These are phyloP conservation scores for Oryza glaberrima DNA, from an alignment of 176 grass and related monocot genomes.

Conservation along the genomic window DNA sequence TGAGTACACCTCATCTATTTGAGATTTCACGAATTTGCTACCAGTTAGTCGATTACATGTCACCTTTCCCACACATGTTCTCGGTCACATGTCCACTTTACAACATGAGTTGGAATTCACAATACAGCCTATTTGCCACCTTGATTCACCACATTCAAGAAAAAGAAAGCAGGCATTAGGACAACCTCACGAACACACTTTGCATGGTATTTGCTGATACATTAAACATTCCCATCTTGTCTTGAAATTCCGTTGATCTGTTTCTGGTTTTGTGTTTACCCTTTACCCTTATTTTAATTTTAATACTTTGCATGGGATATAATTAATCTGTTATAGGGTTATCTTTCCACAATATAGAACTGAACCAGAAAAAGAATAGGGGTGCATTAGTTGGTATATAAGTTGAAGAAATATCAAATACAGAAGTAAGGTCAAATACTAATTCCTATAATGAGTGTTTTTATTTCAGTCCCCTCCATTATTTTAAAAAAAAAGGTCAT, in stretches of 20 bases:
- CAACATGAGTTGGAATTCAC: conserved; percentile 3
- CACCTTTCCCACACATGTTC: too few relatives aligned
- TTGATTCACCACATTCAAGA: neutral
- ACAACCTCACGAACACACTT: neutral
- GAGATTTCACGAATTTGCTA: too few relatives aligned
- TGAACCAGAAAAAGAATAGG: neutral
- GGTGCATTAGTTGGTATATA: neutral
- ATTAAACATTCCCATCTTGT: neutral
- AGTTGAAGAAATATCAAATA: neutral
- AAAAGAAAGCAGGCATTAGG: neutral
- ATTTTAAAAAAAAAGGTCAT: neutral
- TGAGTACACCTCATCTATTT: too few relatives aligned
- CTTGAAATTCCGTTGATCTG: conserved; percentile 19
- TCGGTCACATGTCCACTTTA: neutral
- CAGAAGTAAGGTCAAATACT: neutral
- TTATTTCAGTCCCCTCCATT: neutral
- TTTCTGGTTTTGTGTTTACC: neutral
- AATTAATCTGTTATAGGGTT: neutral
- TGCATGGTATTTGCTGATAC: conserved; percentile 5
- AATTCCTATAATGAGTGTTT: neutral
- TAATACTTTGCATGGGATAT: conserved; percentile 9
- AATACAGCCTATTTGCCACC: neutral
- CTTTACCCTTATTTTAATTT: neutral
- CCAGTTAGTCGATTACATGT: neutral
- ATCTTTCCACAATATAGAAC: neutral